Evolutionary conservation across 345 rosid genomes (phyloP).

Genomic region (Rhodamnia argentea): DNA sequence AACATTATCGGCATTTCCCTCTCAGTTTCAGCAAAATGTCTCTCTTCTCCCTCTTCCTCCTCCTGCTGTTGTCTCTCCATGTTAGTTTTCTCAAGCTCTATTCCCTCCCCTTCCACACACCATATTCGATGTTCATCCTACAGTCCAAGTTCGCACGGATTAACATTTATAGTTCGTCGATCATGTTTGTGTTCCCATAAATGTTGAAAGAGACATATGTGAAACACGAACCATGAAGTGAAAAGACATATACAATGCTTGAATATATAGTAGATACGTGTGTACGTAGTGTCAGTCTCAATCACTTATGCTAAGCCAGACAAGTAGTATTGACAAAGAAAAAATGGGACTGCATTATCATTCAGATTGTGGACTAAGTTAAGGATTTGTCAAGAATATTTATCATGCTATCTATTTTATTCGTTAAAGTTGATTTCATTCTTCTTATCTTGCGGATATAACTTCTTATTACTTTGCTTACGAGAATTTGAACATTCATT

Average conservation of each 20-base stretch:
- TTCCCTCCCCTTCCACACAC: not conserved
- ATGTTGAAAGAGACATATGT: not conserved
- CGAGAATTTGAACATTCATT: not conserved
- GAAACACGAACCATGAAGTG: not conserved
- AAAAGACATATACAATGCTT: not conserved
- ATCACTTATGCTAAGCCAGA: not conserved
- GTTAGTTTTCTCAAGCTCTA: slow-evolving; percentile 12
- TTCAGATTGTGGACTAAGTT: not conserved
- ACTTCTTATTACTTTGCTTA: not conserved
- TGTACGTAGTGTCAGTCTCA: not conserved
- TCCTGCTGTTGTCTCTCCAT: slow-evolving; percentile 3
- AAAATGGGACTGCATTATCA: not conserved
- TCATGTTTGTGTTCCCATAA: not conserved
- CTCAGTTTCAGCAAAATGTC: not conserved
- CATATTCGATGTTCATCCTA: not conserved
- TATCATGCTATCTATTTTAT: not conserved
- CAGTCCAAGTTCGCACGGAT: not conserved
- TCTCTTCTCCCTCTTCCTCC: not conserved
- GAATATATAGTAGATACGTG: not conserved
- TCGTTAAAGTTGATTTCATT: not conserved
- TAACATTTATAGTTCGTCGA: not conserved
- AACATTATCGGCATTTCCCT: not conserved
- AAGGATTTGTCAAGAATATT: not conserved
- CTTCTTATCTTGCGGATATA: not conserved
- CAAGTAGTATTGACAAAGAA: too few relatives aligned